A percentile compares a stretch with the other conserved stretches of the same genome.
These are phyloP conservation scores for Rhodomyrtus tomentosa DNA, from an alignment of 345 rosid species.

Conservation along the genomic window DNA sequence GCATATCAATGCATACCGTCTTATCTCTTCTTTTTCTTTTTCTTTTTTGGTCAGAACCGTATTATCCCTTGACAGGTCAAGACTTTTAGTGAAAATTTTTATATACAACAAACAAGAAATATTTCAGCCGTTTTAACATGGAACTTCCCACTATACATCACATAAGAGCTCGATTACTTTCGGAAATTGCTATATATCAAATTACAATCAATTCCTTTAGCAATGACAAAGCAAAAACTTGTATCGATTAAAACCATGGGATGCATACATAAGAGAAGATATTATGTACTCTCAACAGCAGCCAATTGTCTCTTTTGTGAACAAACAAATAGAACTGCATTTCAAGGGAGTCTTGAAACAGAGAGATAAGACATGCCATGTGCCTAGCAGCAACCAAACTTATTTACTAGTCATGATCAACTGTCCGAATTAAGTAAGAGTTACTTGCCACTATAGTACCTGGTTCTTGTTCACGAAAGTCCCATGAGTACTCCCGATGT, in stretches of 20 bases:
- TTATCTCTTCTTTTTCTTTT: too few species aligned
- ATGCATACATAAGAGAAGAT: background rate
- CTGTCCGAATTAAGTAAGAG: background rate
- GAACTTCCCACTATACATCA: background rate
- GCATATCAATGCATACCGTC: background rate
- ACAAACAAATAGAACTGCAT: background rate
- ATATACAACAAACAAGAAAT: background rate
- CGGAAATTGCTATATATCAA: background rate
- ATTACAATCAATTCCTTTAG: background rate
- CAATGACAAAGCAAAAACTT: background rate
- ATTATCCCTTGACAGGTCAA: background rate
- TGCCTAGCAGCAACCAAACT: background rate
- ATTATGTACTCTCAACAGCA: background rate
- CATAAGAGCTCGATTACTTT: background rate
- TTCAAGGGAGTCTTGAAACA: background rate
- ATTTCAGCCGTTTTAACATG: background rate
- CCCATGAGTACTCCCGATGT: slow-evolving; percentile 85
- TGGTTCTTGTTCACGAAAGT: slow-evolving; percentile 62
- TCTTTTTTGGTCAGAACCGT: too few species aligned
- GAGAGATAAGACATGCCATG: background rate
- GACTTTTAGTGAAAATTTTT: background rate
- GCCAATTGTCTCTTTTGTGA: background rate
- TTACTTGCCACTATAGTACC: slow-evolving; percentile 25
- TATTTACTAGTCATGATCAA: background rate
- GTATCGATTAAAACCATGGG: background rate